These are phyloP conservation scores for Dimargaris cristalligena DNA, from an alignment of 192 early-diverging fungal species.

Conservation along the genomic window DNA sequence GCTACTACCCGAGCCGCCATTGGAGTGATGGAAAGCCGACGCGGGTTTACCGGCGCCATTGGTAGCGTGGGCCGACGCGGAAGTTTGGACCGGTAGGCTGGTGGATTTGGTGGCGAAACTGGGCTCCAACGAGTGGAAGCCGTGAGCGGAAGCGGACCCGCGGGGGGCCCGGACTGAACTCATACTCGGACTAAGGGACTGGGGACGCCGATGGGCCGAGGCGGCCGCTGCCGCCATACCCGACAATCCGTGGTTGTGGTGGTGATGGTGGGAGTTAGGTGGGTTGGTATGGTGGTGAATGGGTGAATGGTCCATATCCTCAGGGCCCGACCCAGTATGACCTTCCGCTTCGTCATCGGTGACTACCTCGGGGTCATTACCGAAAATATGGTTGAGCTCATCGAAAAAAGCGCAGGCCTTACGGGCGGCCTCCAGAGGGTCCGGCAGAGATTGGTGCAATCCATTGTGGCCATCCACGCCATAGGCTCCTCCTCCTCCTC, in stretches of 20 bases:
- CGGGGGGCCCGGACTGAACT: not conserved
- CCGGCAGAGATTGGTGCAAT: not conserved
- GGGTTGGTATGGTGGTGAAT: not conserved
- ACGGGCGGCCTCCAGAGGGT: conserved; percentile 8
- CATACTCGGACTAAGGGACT: not conserved
- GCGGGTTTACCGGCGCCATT: not conserved
- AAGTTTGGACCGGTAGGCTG: not conserved
- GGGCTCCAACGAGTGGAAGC: not conserved
- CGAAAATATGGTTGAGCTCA: conserved; percentile 7
- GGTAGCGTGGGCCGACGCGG: not conserved
- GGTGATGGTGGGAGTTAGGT: not conserved
- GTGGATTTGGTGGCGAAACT: not conserved
- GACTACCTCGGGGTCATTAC: conserved; percentile 8
- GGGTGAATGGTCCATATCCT: not conserved
- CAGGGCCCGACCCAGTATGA: not conserved
- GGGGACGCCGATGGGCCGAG: not conserved
- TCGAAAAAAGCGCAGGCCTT: conserved; percentile 9
- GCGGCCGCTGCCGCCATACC: not conserved
- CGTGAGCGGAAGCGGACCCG: not conserved
- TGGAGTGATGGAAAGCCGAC: not conserved
- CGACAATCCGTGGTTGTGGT: not conserved
- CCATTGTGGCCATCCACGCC: no score
- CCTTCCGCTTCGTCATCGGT: conserved; percentile 3
- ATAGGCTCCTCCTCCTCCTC: no score
- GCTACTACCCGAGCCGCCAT: not conserved